A percentile compares a stretch with the other conserved stretches of the same genome.
Conservation (phyloP, 2,329 filamentous ascomycete species). For the Monosporascus ibericus region DNA sequence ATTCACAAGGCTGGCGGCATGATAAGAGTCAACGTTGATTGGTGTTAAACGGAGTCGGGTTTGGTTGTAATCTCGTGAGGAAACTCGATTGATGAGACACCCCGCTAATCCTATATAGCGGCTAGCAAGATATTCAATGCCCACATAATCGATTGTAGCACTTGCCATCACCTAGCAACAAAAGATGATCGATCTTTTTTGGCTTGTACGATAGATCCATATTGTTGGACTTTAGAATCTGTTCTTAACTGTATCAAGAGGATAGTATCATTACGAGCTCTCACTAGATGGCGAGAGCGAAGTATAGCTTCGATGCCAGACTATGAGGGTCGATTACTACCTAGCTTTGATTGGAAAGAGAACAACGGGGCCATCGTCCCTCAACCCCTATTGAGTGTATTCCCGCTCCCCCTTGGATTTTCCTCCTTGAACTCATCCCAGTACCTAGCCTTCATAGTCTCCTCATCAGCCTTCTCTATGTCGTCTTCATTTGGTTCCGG, state of each 20-base stretch:
- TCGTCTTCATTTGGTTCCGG: conserved; percentile 85
- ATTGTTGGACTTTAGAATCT: too few species aligned
- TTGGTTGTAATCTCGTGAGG: neutral
- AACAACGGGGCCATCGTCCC: neutral
- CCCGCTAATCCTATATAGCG: too few species aligned
- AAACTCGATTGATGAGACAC: too few species aligned
- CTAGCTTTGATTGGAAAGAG: neutral
- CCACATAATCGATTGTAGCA: too few species aligned
- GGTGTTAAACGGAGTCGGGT: neutral
- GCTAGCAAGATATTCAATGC: too few species aligned
- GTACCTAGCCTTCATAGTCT: conserved; percentile 85
- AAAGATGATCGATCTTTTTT: too few species aligned
- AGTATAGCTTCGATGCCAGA: neutral
- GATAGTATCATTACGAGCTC: too few species aligned
- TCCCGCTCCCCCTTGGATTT: conserved; percentile 78
- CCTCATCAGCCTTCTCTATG: conserved; percentile 76
- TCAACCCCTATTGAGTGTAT: conserved; percentile 71
- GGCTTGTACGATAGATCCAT: too few species aligned
- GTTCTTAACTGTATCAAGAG: too few species aligned
- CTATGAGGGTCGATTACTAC: neutral
- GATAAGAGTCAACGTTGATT: neutral
- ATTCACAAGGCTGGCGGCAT: neutral
- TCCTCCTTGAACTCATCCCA: conserved; percentile 95
- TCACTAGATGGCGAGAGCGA: too few species aligned
- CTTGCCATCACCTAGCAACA: too few species aligned